Conservation (phyloP, 352 stramenopile species). For the Globisporangium uncinulatum region DNA sequence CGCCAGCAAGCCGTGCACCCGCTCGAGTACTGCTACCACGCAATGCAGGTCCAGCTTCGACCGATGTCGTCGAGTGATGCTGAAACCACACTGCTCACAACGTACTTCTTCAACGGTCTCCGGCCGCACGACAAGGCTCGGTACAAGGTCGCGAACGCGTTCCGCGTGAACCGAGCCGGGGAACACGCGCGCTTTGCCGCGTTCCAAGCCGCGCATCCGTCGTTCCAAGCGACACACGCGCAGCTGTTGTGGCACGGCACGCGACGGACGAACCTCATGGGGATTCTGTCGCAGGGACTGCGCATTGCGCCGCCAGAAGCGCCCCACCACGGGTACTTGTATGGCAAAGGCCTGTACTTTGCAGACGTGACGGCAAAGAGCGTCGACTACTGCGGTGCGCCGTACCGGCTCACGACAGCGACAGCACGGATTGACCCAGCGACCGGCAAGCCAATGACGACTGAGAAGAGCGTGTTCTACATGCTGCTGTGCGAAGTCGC, state of each 20-base stretch:
- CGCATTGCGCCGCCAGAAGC: constrained; percentile 84
- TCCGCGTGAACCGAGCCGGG: constrained; percentile 52
- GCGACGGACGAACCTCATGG: constrained; percentile 77
- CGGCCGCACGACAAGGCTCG: constrained; percentile 13
- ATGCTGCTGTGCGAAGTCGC: constrained; percentile 72
- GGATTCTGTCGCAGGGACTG: constrained; percentile 78
- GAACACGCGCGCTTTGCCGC: constrained; percentile 46
- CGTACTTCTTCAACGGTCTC: constrained; percentile 62
- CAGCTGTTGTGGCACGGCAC: constrained; percentile 85
- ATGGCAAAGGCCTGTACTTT: constrained; percentile 87
- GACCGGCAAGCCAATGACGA: constrained; percentile 31
- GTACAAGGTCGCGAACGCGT: constrained; percentile 63
- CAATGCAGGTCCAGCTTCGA: constrained; percentile 55
- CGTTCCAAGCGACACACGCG: constrained; percentile 31
- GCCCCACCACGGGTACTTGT: constrained; percentile 73
- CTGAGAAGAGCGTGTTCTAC: constrained; percentile 52
- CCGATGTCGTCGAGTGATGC: constrained; percentile 20
- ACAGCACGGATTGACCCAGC: constrained; percentile 9
- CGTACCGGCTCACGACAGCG: constrained; percentile 39
- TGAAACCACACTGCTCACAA: constrained; percentile 43
- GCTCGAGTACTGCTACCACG: constrained; percentile 77
- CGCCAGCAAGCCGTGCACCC: constrained; percentile 33
- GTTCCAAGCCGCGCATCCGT: constrained; percentile 30
- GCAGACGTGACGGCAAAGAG: constrained; percentile 76
- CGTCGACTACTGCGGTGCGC: constrained; percentile 58